phyloP scores from a whole-genome alignment of 805 yeast genomes.

The Jamesozyma piceae region DNA sequence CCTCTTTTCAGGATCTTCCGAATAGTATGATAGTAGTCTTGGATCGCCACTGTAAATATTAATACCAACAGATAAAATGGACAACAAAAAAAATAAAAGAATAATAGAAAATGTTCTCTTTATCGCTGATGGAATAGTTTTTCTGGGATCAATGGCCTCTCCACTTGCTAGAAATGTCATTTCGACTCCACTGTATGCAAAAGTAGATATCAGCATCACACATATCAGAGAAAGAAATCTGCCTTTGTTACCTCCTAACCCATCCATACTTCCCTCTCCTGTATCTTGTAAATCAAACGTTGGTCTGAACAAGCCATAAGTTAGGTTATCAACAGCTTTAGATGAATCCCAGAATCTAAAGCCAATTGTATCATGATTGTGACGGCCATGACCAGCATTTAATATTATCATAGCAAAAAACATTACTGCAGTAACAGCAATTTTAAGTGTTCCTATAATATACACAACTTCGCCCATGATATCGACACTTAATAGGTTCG shows the following conservation, averaged over 20 bases:
- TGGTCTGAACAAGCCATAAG: constrained; percentile 68
- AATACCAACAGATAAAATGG: constrained; percentile 60
- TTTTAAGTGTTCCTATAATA: constrained; percentile 47
- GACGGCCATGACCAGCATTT: constrained; percentile 38
- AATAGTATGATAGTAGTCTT: constrained; percentile 46
- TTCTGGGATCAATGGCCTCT: constrained; percentile 75
- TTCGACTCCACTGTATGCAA: constrained; percentile 76
- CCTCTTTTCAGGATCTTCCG: constrained; percentile 10
- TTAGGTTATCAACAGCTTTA: constrained; percentile 33
- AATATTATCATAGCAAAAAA: constrained; percentile 57
- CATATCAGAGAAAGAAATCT: constrained; percentile 50
- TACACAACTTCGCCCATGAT: constrained; percentile 71
- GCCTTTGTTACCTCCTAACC: constrained; percentile 55
- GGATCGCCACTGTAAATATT: constrained; percentile 76
- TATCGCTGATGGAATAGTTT: constrained; percentile 68
- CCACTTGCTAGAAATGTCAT: constrained; percentile 77
- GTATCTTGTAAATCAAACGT: constrained; percentile 56
- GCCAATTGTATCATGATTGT: constrained; percentile 38
- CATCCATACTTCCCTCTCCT: constrained; percentile 44
- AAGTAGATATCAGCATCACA: constrained; percentile 56
- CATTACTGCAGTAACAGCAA: constrained; percentile 42
- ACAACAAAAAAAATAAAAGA: constrained; percentile 51
- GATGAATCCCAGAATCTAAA: constrained; percentile 58
- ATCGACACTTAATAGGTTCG: constrained; percentile 60
- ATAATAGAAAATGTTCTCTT: constrained; percentile 66